Percentiles rank a stretch among this genome's conserved stretches.
phyloP scores from a whole-genome alignment of 495 filamentous ascomycete genomes.

The Cetradonia linearis region DNA sequence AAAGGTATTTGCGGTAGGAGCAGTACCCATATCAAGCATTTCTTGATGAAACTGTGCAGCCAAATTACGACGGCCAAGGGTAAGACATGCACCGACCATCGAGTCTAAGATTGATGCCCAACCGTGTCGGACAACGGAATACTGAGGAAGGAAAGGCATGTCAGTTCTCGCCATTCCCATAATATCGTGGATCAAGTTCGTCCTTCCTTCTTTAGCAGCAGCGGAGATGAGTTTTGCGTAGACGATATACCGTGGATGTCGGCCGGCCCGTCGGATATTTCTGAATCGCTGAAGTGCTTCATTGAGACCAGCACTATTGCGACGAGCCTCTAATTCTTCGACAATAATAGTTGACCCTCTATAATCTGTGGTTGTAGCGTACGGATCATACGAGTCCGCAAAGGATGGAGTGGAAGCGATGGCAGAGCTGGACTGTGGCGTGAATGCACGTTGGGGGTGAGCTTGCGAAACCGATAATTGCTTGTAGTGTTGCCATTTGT shows the following conservation, averaged over 20 bases:
- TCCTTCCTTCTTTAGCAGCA: conserved; percentile 70
- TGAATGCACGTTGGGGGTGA: conserved; percentile 28
- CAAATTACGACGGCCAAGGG: conserved; percentile 62
- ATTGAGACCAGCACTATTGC: conserved; percentile 58
- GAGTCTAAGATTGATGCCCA: conserved; percentile 92
- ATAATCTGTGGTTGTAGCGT: conserved; percentile 80
- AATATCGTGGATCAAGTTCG: conserved; percentile 75
- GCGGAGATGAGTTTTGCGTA: conserved; percentile 90
- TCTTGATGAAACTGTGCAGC: conserved; percentile 86
- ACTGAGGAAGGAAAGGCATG: conserved; percentile 71
- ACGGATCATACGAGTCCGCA: conserved; percentile 81
- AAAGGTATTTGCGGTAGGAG: conserved; percentile 94
- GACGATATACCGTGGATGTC: conserved; percentile 88
- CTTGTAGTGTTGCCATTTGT: conserved; percentile 48
- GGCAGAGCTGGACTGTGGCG: conserved; percentile 27
- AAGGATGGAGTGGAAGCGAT: conserved; percentile 36
- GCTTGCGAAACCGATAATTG: conserved; percentile 30
- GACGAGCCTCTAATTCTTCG: conserved; percentile 69
- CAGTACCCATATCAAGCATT: conserved; percentile 72
- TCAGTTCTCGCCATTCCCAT: conserved; percentile 77
- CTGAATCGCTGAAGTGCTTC: conserved; percentile 74
- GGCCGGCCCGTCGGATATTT: conserved; percentile 84
- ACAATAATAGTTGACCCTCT: conserved; percentile 82
- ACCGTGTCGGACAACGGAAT: conserved; percentile 77
- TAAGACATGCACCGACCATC: conserved; percentile 90